Conservation (phyloP, 2,329 filamentous ascomycete genomes). For the Colletotrichum scovillei region DNA sequence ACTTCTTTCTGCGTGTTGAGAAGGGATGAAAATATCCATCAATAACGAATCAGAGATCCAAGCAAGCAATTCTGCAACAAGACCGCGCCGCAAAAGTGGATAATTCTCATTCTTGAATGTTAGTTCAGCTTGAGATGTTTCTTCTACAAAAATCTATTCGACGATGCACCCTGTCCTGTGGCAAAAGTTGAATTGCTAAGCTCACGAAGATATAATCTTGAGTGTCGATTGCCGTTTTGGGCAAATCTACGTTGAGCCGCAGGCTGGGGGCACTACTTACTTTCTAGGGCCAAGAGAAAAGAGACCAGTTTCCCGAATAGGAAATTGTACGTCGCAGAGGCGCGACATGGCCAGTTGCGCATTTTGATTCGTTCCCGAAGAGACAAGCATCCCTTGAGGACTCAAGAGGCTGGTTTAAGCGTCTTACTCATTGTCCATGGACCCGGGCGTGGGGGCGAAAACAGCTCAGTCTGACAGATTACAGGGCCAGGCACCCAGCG, state of each 20-base stretch:
- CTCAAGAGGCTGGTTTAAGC: background rate
- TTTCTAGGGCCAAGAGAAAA: background rate
- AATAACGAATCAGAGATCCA: background rate
- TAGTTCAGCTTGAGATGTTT: background rate
- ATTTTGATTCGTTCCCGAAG: background rate
- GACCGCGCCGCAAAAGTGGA: background rate
- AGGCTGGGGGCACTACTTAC: background rate
- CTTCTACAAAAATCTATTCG: background rate
- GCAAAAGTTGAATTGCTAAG: background rate
- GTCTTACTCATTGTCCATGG: background rate
- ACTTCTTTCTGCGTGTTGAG: background rate
- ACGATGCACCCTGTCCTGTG: background rate
- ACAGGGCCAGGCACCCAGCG: background rate
- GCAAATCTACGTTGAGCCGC: background rate
- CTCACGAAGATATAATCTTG: background rate
- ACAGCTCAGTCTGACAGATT: background rate
- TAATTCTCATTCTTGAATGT: background rate
- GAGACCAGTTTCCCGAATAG: background rate
- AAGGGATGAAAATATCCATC: background rate
- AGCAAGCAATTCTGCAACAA: background rate
- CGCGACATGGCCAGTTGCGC: background rate
- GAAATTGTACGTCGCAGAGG: background rate
- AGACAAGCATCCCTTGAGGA: background rate
- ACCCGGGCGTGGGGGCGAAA: background rate
- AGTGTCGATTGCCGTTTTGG: background rate